phyloP scores from a whole-genome alignment of 805 yeast genomes.

The Cyberlindnera americana region DNA sequence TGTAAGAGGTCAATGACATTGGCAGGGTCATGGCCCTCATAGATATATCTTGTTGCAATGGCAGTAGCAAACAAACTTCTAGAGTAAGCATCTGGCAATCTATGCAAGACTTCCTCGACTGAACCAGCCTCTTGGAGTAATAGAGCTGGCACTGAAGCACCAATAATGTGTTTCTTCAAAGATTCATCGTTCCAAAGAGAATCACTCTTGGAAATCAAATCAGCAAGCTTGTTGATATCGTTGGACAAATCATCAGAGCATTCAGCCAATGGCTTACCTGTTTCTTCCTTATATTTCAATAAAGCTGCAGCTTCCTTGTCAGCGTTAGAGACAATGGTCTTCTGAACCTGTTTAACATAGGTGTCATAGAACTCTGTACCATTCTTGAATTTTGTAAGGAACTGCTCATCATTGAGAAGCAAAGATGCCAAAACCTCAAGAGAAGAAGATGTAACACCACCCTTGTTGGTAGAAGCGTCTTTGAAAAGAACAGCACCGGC shows the following conservation, averaged over 20 bases:
- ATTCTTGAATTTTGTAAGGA: constrained; percentile 68
- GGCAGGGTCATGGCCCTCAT: constrained; percentile 26
- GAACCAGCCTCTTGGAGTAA: constrained; percentile 71
- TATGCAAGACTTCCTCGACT: constrained; percentile 58
- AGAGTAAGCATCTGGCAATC: constrained; percentile 86
- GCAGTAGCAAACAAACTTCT: constrained; percentile 64
- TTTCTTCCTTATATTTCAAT: constrained; percentile 68
- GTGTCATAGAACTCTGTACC: constrained; percentile 72
- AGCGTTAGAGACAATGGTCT: constrained; percentile 73
- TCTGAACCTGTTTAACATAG: constrained; percentile 85
- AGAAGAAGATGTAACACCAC: constrained; percentile 97
- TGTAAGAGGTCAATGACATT: constrained; percentile 29
- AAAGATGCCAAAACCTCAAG: constrained; percentile 93
- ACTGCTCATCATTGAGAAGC: constrained; percentile 81
- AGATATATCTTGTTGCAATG: constrained; percentile 27
- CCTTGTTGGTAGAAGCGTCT: constrained; percentile 96
- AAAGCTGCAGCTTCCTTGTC: constrained; percentile 78
- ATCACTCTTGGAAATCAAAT: constrained; percentile 79
- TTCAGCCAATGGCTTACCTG: constrained; percentile 58
- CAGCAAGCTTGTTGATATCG: constrained; percentile 81
- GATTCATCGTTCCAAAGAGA: constrained; percentile 77
- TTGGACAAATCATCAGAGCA: constrained; percentile 80
- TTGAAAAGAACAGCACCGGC: constrained; percentile 88
- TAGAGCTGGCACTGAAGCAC: constrained; percentile 73
- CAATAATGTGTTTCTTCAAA: constrained; percentile 74